These are phyloP conservation scores for Dendrocalamus sinicus DNA, from an alignment of 176 grass and related monocot species.

Conservation along the genomic window DNA sequence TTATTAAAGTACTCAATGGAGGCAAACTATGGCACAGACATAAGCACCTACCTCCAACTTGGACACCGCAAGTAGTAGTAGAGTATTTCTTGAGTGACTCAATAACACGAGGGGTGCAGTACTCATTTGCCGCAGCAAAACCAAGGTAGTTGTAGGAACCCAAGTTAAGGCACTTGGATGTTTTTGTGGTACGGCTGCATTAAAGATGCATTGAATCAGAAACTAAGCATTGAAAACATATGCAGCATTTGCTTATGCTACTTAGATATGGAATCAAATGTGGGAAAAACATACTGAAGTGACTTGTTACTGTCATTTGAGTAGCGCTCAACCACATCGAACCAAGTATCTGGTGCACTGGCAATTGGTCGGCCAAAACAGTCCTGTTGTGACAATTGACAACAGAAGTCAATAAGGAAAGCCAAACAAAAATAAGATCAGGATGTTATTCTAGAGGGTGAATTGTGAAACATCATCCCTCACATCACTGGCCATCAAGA, in stretches of 20 bases:
- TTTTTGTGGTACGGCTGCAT: slow-evolving; percentile 71
- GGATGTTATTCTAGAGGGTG: background rate
- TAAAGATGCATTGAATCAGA: slow-evolving; percentile 38
- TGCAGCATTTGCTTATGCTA: slow-evolving; percentile 12
- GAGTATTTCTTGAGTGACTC: slow-evolving; percentile 91
- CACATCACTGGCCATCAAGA: background rate
- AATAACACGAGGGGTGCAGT: slow-evolving; percentile 90
- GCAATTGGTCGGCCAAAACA: slow-evolving; percentile 86
- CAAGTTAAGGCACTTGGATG: slow-evolving; percentile 83
- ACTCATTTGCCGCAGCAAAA: slow-evolving; percentile 89
- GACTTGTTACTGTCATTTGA: slow-evolving; percentile 92
- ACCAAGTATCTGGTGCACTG: slow-evolving; percentile 85
- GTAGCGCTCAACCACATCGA: slow-evolving; percentile 79
- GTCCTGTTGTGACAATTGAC: slow-evolving; percentile 55
- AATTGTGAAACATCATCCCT: background rate
- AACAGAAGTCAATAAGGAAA: slow-evolving; percentile 6
- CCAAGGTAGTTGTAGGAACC: slow-evolving; percentile 98
- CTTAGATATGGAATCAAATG: background rate
- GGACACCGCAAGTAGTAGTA: slow-evolving; percentile 75
- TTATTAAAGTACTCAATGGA: slow-evolving; percentile 21
- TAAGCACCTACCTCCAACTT: slow-evolving; percentile 69
- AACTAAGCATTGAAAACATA: slow-evolving; percentile 1
- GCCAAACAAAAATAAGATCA: slow-evolving; percentile 1
- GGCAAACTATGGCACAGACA: slow-evolving; percentile 28
- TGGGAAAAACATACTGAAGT: slow-evolving; percentile 54